Evolutionary conservation across 2,329 filamentous ascomycete genomes (phyloP), one percentile per base, ranked within the genome.

Genomic region (Thelonectria discophora): DNA sequence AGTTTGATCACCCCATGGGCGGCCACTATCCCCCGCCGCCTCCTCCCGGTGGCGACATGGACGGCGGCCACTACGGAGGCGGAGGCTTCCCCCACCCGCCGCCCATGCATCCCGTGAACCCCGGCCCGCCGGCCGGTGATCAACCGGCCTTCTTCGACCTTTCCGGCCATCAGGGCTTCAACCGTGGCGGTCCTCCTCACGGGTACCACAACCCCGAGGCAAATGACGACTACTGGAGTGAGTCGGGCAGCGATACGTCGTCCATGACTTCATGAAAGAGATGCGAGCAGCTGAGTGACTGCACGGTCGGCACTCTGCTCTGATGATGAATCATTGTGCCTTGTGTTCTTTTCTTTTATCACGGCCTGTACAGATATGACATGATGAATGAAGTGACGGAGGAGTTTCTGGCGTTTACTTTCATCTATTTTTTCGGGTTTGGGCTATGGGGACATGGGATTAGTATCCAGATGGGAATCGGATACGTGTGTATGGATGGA

Each of bases 91-190:
- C 30, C 1, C 30, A 34, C 11, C 24, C 46, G 15, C 62, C 56
- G 5, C 57, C 64, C 9, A 65, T 61, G 39, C 54, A 46, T 5
- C 57, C 43, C 7, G 64, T 64, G 62, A 46, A 59, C 30, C 53
- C 15, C 30, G 46, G 27, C 15, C 42, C 61, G n/a, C 55, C 53
- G 51, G 56, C 64, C 1, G 69, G 62, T 10, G 66, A 55, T 43
- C 65, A 51, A 24, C 60, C 69, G 11, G 55, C 17, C n/a, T 72
- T 71, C 43, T 58, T 71, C 60, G 46, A 72, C 40, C 34, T 72
- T 21, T 68, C 68, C 18, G 68, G 69, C 3, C 69, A 72, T 50
- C 62, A 63, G 6, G 57, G 62, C 8, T 68, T 69, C 34, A 34
- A 47, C 10, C 55, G 61, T 5, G 63, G 59, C 1, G 47, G 32